Base-by-base conservation (phyloP, 306 rosid genomes). In the Ammopiptanthus mongolicus region DNA sequence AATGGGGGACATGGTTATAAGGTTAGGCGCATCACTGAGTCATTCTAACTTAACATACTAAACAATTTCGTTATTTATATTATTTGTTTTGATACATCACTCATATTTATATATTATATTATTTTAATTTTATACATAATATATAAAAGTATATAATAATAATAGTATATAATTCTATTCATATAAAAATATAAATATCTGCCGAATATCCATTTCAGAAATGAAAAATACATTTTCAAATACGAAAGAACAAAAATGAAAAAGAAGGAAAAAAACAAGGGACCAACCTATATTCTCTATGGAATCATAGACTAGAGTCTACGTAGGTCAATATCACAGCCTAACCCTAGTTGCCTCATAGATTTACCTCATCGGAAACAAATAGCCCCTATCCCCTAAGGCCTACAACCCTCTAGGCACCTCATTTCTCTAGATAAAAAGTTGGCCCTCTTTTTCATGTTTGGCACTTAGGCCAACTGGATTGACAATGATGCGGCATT, bases 281-380 rank as follows among this genome's bases (percentile, higher is more conserved):
- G 74, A 42, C 73, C 83, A 34, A 11, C 28, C 74, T 41, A 44
- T 5, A 5, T 5, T 14, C 36, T 76, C 17, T 34, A 15, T 5
- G 53, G 76, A 48, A 71, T 73, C 56, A 48, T 67, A 28, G 33
- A 29, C 0, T 25, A 10, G 61, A 22, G 56, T 56, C 75, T 75
- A 63, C 10, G 18, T 75, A 79, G 87, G 82, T 58, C 72, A 84
- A 65, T 50, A 76, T 75, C 64, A 58, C 66, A 80, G 59, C 80
- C 87, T 84, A 83, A 42, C 69, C 77, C 80, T 64, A 57, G n/a
- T 33, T 25, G 79, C 65, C 69, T 58, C 14, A 46, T 65, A 75
- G 71, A 73, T 78, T 44, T 65, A 71, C 53, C 71, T 62, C 34
- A 74, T 25, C 41, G 56, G 72, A 83, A 69, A 22, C 5, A 52